A percentile compares a stretch with the other conserved stretches of the same genome.
These are phyloP conservation scores for Teratosphaeria zuluensis DNA, from an alignment of 2,329 filamentous ascomycete species.

Conservation along the genomic window DNA sequence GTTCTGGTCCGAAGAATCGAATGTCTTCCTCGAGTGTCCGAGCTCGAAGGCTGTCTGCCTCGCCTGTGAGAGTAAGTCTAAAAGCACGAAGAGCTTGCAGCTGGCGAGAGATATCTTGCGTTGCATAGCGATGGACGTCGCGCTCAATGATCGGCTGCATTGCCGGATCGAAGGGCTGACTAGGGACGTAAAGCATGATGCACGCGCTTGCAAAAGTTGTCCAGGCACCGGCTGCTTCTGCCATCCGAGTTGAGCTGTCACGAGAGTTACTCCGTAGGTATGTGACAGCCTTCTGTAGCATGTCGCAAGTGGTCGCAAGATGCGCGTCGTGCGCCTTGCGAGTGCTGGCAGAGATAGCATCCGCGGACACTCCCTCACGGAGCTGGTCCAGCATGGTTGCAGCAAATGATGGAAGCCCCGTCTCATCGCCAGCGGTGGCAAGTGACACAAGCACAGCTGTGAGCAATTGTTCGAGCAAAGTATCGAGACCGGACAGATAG, in stretches of 20 bases:
- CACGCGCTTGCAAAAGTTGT: slow-evolving; percentile 64
- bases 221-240: slow-evolving; percentile 52
- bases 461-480: slow-evolving; percentile 18
- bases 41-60: slow-evolving; percentile 57
- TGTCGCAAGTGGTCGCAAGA: not conserved
- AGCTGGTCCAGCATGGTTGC: not conserved
- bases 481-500: slow-evolving; percentile 20
- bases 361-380: not conserved
- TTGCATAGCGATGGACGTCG: slow-evolving; percentile 47
- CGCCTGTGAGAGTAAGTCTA: slow-evolving; percentile 58
- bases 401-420: not conserved
- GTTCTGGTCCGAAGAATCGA: slow-evolving; percentile 53
- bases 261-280: not conserved
- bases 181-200: slow-evolving; percentile 73
- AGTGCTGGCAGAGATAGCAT: not conserved
- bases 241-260: not conserved
- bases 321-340: not conserved
- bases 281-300: not conserved
- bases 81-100: slow-evolving; percentile 55
- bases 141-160: slow-evolving; percentile 54
- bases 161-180: slow-evolving; percentile 76
- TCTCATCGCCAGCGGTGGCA: not conserved
- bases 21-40: slow-evolving; percentile 55
- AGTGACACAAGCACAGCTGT: slow-evolving; percentile 25
- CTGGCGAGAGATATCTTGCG: slow-evolving; percentile 45